A percentile compares a stretch with the other conserved stretches of the same genome.
Conservation (phyloP, 768 basidiomycete genomes). For the Chiua virens region DNA sequence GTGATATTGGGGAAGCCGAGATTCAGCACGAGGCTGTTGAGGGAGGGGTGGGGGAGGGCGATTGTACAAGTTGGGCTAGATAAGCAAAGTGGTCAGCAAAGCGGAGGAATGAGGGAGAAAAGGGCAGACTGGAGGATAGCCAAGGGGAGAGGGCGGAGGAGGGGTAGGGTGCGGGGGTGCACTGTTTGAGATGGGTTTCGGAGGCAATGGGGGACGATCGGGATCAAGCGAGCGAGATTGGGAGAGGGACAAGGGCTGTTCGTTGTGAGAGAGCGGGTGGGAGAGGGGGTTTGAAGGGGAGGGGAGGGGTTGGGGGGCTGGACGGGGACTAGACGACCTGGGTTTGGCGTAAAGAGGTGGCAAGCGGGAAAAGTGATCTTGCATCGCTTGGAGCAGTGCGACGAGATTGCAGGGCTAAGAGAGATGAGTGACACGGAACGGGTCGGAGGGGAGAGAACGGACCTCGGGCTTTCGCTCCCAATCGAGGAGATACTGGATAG, state of each 20-base stretch:
- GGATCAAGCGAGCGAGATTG: no score
- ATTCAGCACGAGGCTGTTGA: constrained; percentile 18
- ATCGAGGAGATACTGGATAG: constrained; percentile 63
- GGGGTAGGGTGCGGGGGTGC: constrained; percentile 18
- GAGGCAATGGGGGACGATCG: constrained; percentile 39
- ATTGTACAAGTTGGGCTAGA: constrained; percentile 26
- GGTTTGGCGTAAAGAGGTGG: constrained; percentile 93
- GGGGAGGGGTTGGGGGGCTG: constrained; percentile 22
- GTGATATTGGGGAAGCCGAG: constrained; percentile 30
- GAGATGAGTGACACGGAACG: background rate
- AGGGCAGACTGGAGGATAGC: constrained; percentile 22
- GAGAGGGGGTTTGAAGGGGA: constrained; percentile 13
- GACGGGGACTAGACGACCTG: constrained; percentile 30
- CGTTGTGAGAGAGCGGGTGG: background rate
- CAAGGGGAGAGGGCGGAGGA: constrained; percentile 5
- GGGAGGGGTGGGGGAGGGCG: constrained; percentile 40
- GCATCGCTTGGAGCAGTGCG: constrained; percentile 73
- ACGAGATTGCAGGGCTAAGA: constrained; percentile 74
- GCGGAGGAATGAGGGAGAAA: background rate
- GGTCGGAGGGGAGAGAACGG: constrained; percentile 9
- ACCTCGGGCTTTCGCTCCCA: constrained; percentile 82
- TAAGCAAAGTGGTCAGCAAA: background rate
- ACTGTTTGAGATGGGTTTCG: constrained; percentile 33
- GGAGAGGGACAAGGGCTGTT: constrained; percentile 6
- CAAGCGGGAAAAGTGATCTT: constrained; percentile 76